A percentile compares a stretch with the other conserved stretches of the same genome.
Evolutionary conservation across 805 yeast species (phyloP).

Genomic region (Saccharomycopsis capsularis): DNA sequence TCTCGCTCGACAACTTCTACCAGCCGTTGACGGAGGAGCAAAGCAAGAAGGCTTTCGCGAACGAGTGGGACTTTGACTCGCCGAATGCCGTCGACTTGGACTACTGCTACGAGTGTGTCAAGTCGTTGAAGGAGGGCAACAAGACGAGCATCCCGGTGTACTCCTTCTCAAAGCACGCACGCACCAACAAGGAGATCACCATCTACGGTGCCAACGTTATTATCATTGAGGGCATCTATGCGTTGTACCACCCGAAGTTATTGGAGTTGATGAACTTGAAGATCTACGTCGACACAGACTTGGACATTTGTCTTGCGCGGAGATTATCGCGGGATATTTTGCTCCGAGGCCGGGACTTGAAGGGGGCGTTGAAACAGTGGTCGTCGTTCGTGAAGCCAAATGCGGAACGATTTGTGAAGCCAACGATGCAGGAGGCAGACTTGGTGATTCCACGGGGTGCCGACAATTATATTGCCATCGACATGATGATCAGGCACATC

Average conservation of each 20-base stretch:
- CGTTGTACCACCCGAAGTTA: conserved; percentile 63
- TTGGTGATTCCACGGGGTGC: conserved; percentile 86
- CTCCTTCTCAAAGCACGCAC: conserved; percentile 56
- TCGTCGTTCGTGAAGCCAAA: conserved; percentile 86
- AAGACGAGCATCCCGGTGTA: conserved; percentile 61
- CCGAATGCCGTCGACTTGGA: conserved; percentile 85
- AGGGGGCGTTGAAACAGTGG: conserved; percentile 86
- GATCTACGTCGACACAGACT: conserved; percentile 87
- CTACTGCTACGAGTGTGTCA: conserved; percentile 54
- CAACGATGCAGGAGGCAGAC: conserved; percentile 76
- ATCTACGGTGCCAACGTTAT: conserved; percentile 93
- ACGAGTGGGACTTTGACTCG: conserved; percentile 78
- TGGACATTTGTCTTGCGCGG: conserved; percentile 87
- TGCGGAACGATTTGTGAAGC: conserved; percentile 65
- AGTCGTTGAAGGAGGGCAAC: conserved; percentile 62
- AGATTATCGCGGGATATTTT: conserved; percentile 81
- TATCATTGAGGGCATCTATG: conserved; percentile 85
- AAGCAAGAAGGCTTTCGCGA: conserved; percentile 52
- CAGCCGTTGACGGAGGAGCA: conserved; percentile 61
- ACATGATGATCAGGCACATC: conserved; percentile 72
- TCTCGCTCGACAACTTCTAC: conserved; percentile 89
- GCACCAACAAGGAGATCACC: conserved; percentile 56
- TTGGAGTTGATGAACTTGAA: conserved; percentile 75
- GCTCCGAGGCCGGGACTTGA: conserved; percentile 76
- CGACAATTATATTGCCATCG: conserved; percentile 63